phyloP scores from a whole-genome alignment of 2,329 filamentous ascomycete species.

The Phyllosticta citrichinensis region DNA sequence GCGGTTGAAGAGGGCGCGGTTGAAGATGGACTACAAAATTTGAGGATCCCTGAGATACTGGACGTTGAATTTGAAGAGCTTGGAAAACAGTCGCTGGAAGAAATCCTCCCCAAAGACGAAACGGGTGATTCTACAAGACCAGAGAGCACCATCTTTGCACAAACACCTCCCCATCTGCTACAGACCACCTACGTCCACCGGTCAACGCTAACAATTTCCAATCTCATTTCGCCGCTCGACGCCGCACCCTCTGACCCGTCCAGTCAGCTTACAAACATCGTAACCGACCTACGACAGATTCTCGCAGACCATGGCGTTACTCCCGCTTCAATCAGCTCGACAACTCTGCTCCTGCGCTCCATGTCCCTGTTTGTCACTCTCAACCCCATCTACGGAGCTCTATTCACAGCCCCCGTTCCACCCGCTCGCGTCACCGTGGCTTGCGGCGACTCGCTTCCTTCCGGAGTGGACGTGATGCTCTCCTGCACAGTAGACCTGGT shows the following conservation, averaged over 20 bases:
- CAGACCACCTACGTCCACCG: neutral
- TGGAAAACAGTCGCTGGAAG: neutral
- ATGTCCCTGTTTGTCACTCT: constrained; percentile 71
- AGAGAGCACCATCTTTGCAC: constrained; percentile 1
- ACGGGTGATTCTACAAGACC: neutral
- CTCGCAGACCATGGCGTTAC: constrained; percentile 20
- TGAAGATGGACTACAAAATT: constrained; percentile 16
- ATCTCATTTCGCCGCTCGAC: constrained; percentile 13
- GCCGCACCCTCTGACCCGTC: constrained; percentile 9
- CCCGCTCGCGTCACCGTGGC: constrained; percentile 78
- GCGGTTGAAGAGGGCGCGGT: constrained; percentile 29
- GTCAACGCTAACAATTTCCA: constrained; percentile 40
- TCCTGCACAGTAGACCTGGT: constrained; percentile 32
- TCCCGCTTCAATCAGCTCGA: constrained; percentile 27
- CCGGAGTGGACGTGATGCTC: constrained; percentile 50
- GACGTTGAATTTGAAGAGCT: constrained; percentile 50
- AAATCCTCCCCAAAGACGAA: constrained; percentile 13
- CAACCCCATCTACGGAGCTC: constrained; percentile 64
- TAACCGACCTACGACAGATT: constrained; percentile 22
- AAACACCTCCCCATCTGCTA: neutral
- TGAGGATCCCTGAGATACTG: constrained; percentile 55
- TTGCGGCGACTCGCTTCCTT: constrained; percentile 57
- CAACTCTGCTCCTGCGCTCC: constrained; percentile 59
- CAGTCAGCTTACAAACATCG: constrained; percentile 29
- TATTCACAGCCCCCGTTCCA: constrained; percentile 68